Base-by-base conservation (phyloP, 345 rosid species). In the Psidium guajava region DNA sequence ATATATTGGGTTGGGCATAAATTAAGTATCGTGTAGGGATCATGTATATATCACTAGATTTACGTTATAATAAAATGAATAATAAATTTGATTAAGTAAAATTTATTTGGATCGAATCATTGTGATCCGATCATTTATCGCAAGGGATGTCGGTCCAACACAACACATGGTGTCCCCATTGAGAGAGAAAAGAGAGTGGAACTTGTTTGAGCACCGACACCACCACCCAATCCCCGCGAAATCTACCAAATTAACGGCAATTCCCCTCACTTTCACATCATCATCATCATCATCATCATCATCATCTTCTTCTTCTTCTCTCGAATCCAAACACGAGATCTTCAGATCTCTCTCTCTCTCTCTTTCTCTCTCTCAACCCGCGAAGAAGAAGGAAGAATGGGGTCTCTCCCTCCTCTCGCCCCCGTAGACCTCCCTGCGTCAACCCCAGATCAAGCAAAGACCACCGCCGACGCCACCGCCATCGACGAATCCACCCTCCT, bases 401-500 rank as follows among this genome's bases (percentile, higher is more conserved):
- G 80, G 10, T 36, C 80, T 69, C 80, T 69, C 80, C 80, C 80
- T 69, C 80, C 1, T 36, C 47, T 69, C 47, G 21, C 47, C 13
- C 36, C 80, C 80, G 47, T 69, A 21, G 11, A 2, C 80, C 69
- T n/a, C 69, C 69, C 61, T 10, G 5, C 27, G 11, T 56, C 61
- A 9, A 0, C 61, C 12, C 52, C 52, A 50, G 52, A 69, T 69
- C 80, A 69, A 69, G 47, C 42, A 36, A 69, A 69, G 22, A 4
- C 1, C 80, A 5, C 87, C 89, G 3, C 77, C 86, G 0, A 85
- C 91, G 50, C 82, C 83, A 0, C 86, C 91, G 50, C 82, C 83
- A 86, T 95, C 87, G 95, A 94, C 83, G 88, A 90, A 40, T 86
- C 89, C 8, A 90, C 90, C 89, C 98, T 98, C 75, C 90, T 92